Conservation (phyloP, 1,139 yeast species). For the Debaryomyces psychrophilus region DNA sequence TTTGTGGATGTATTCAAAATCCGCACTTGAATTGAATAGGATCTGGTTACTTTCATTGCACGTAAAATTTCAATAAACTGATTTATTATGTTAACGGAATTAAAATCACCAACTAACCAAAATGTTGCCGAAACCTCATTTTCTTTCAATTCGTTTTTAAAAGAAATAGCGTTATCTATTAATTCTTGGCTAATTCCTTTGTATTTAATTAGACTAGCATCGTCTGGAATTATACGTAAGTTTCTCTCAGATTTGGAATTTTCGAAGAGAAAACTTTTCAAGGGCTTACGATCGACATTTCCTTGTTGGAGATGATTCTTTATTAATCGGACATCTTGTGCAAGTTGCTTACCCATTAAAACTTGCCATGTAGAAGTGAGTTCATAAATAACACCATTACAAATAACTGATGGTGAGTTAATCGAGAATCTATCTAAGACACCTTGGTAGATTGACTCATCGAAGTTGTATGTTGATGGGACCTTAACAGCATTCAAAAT, state of each 20-base stretch:
- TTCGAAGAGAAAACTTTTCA: constrained; percentile 37
- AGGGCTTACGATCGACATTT: constrained; percentile 21
- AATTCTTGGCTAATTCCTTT: constrained; percentile 35
- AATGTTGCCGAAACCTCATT: constrained; percentile 35
- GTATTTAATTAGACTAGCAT: constrained; percentile 37
- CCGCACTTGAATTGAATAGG: constrained; percentile 38
- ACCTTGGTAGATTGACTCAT: constrained; percentile 27
- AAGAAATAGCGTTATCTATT: constrained; percentile 24
- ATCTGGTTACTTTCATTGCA: constrained; percentile 26
- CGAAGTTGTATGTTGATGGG: constrained; percentile 26
- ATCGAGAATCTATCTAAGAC: constrained; percentile 42
- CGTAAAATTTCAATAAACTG: constrained; percentile 45
- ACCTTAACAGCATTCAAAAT: constrained; percentile 27
- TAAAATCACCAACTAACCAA: constrained; percentile 63
- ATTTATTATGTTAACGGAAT: constrained; percentile 30
- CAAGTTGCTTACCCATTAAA: constrained; percentile 41
- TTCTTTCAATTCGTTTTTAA: constrained; percentile 19
- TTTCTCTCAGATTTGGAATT: constrained; percentile 39
- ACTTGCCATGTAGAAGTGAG: constrained; percentile 42
- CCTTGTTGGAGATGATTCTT: constrained; percentile 28
- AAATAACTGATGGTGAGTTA: constrained; percentile 55
- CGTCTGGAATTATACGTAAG: constrained; percentile 37
- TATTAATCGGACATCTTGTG: constrained; percentile 38
- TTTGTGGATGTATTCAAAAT: constrained; percentile 10
- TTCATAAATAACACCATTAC: constrained; percentile 70